phyloP scores from a whole-genome alignment of 371 early-diverging fungal species.

The Haplosporangium sp. region DNA sequence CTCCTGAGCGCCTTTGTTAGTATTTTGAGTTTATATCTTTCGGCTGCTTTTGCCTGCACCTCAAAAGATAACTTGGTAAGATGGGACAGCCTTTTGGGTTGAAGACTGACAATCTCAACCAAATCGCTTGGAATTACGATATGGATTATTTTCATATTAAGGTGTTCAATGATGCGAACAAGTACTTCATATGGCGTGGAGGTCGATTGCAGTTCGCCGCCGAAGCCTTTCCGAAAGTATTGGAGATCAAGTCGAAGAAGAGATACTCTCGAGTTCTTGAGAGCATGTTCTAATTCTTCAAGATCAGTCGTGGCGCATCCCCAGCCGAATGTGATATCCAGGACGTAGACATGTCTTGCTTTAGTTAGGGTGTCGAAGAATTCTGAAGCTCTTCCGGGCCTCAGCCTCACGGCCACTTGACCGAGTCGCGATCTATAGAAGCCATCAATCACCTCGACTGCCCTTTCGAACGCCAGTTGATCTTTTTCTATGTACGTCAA shows the following conservation, averaged over 20 bases:
- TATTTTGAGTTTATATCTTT: neutral
- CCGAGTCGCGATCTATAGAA: too few species aligned
- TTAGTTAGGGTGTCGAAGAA: too few species aligned
- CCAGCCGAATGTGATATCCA: too few species aligned
- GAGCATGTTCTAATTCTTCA: conserved; percentile 3
- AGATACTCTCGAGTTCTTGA: conserved; percentile 6
- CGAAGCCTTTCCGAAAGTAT: conserved; percentile 1
- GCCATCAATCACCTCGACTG: too few species aligned
- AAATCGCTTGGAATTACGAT: conserved; percentile 7
- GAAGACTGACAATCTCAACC: neutral
- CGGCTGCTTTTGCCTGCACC: neutral
- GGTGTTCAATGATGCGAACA: conserved; percentile 2
- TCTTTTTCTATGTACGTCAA: conserved; percentile 8
- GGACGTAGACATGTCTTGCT: too few species aligned
- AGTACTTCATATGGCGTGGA: conserved; percentile 1
- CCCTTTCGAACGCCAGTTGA: too few species aligned
- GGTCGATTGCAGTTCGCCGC: conserved; percentile 4
- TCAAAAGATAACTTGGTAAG: conserved; percentile 7
- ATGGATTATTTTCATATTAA: conserved; percentile 13
- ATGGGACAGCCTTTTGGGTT: conserved; percentile 4
- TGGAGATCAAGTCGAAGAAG: conserved; percentile 13
- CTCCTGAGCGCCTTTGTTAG: conserved; percentile 11
- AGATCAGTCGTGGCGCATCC: conserved; percentile 9
- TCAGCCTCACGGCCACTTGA: too few species aligned
- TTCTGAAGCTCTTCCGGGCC: too few species aligned